phyloP scores from a whole-genome alignment of 768 basidiomycete genomes.

The Hemileccinum rubropunctum region DNA sequence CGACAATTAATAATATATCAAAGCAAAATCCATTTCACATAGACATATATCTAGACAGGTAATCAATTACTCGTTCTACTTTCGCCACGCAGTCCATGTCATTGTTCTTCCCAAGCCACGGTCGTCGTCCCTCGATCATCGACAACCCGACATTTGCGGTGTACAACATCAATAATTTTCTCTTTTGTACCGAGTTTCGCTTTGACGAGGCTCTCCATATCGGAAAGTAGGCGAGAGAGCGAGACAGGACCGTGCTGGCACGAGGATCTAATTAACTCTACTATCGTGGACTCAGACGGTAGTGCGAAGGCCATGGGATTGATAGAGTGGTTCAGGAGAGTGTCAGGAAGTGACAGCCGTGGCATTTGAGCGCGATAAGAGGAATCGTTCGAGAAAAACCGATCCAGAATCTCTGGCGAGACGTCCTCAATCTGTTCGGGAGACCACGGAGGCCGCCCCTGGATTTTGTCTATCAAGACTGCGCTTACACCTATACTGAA shows the following conservation, averaged over 20 bases:
- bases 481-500: conserved; percentile 79
- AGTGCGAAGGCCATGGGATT: conserved; percentile 48
- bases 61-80: conserved; percentile 12
- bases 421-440: conserved; percentile 65
- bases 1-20: neutral
- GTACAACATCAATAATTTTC: conserved; percentile 76
- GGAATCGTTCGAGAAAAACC: conserved; percentile 67
- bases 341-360: conserved; percentile 40
- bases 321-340: conserved; percentile 25
- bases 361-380: conserved; percentile 46
- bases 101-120: conserved; percentile 25
- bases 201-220: conserved; percentile 21
- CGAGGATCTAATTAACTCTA: conserved; percentile 46
- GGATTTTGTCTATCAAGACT: conserved; percentile 52
- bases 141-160: conserved; percentile 61
- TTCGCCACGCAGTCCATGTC: conserved; percentile 11
- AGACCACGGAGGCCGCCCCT: conserved; percentile 64
- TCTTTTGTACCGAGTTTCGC: conserved; percentile 60
- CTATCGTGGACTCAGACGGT: conserved; percentile 77
- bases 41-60: neutral
- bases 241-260: conserved; percentile 41
- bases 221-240: conserved; percentile 20
- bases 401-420: conserved; percentile 49
- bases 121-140: conserved; percentile 42
- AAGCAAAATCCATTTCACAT: neutral